Conservation (phyloP, 306 rosid genomes). For the Cucurbita moschata region DNA sequence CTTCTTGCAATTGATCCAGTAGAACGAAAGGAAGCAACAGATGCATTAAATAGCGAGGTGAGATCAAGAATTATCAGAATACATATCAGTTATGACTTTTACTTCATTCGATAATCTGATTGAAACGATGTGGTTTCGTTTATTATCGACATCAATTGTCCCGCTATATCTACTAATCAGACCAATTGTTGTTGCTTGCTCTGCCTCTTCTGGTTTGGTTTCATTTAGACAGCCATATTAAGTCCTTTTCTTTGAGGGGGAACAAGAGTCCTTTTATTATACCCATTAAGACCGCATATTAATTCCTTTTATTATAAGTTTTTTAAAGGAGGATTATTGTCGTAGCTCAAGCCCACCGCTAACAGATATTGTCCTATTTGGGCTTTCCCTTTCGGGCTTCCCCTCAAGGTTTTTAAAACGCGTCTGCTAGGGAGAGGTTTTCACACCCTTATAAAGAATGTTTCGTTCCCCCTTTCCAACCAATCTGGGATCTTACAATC, state of each 20-base stretch:
- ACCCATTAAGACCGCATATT: neutral
- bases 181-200: neutral
- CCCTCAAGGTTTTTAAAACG: too few relatives aligned
- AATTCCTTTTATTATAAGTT: neutral
- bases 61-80: slow-evolving; percentile 11
- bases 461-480: too few relatives aligned
- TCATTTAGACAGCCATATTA: neutral
- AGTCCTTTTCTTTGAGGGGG: neutral
- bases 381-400: too few relatives aligned
- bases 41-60: slow-evolving; percentile 52
- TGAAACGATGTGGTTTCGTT: slow-evolving; percentile 9
- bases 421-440: too few relatives aligned
- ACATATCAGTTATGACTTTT: slow-evolving; percentile 5
- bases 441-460: too few relatives aligned
- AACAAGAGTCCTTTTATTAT: too few relatives aligned
- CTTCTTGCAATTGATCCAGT: slow-evolving; percentile 68
- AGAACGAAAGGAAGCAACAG: slow-evolving; percentile 51
- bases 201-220: neutral
- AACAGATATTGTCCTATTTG: too few relatives aligned
- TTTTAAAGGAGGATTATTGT: neutral
- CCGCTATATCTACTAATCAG: neutral
- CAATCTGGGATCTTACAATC: too few relatives aligned
- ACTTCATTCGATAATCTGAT: slow-evolving; percentile 7
- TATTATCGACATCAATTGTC: neutral
- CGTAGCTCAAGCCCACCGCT: too few relatives aligned